Evolutionary conservation across 2,329 filamentous ascomycete genomes (phyloP), one percentile per base, ranked within the genome.

Genomic region (Ophiostoma piceae): DNA sequence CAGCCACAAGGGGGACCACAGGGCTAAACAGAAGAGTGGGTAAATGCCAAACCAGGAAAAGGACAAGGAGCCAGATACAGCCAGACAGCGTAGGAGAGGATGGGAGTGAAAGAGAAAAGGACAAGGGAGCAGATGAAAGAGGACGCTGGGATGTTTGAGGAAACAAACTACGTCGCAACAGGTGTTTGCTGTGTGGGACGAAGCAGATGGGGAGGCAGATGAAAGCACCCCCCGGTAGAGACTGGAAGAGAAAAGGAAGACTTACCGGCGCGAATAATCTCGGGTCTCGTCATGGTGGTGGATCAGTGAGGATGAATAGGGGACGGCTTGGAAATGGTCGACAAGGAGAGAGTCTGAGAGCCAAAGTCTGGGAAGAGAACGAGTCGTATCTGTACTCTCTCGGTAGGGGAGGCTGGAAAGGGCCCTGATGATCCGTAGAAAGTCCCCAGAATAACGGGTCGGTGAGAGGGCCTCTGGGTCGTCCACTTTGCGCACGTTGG

Each of bases 221-320:
- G 32, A 66, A 66, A 66, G 22, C 65, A 66, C n/a, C 65, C 65
- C 65, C 65, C 22, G 9, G 65, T 9, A 41, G n/a, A 8, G 39
- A 66, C n/a, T 29, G 65, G 51, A 57, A 57, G 9, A n/a, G 51
- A 29, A 22, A 66, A 26, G 19, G 22, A 68, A 72, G 68, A 81
- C 85, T 75, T 84, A 87, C 85, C 85, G 77, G 85, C 85, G 77
- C 85, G 84, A 79, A 87, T 82, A 75, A 87, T 86, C 74, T 82
- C 82, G 76, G 85, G 85, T 79, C 85, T 84, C 76, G 84, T 85
- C 85, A 87, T 87, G 76, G 75, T 57, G 67, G 72, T 83, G 80
- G 75, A 77, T 74, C 73, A 73, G 74, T 72, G 66, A 70, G 80
- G 74, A 76, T 43, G 73, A 72, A 73, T 73, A 72, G 67, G 69